Evolutionary conservation across 192 early-diverging fungal genomes (phyloP), one percentile per base, ranked within the genome.

Genomic region (Coemansia sp.): DNA sequence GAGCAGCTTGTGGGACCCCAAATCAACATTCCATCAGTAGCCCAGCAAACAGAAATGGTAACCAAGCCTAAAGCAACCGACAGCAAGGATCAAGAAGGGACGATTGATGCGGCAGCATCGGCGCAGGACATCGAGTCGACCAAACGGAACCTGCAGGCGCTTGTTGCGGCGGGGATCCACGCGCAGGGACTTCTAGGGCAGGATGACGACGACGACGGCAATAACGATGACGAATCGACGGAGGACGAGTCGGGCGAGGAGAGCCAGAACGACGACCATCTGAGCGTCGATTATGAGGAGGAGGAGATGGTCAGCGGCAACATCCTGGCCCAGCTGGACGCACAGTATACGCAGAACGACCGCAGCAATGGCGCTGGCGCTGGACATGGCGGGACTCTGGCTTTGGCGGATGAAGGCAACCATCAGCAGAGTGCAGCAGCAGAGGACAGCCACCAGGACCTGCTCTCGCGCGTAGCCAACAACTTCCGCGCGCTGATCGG

Each of bases 91-190:
- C n/a, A 5, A 22, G 5, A 54, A 4, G 51, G 51, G 25, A 17
- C 51, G 8, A 57, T 7, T 41, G 64, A 50, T 10, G 54, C 42
- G 44, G 11, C 61, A 17, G 13, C 49, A 40, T 25, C 57, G 4
- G 55, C 67, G 4, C 62, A 69, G 41, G 80, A 83, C 14, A 67
- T 83, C 19, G 80, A 83, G 69, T 67, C 80, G 45, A 68, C 80
- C 46, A 83, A 83, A 66, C 63, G 75, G 41, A 83, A 71, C 44
- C 56, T 83, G 58, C 75, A 77, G 57, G 80, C 80, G 25, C 67
- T 83, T 19, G 75, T 83, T 5, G 76, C 65, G 16, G 80, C 80
- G 5, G 80, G 80, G 14, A 68, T 74, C 50, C 75, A 77, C 38
- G 80, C 74, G 16, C 75, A 77, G 49, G 76, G 70, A 11, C 56